Percentiles rank a stretch among this genome's conserved stretches.
These are phyloP conservation scores for Aspergillus phoenicis DNA, from an alignment of 2,329 filamentous ascomycete genomes.

Conservation along the genomic window DNA sequence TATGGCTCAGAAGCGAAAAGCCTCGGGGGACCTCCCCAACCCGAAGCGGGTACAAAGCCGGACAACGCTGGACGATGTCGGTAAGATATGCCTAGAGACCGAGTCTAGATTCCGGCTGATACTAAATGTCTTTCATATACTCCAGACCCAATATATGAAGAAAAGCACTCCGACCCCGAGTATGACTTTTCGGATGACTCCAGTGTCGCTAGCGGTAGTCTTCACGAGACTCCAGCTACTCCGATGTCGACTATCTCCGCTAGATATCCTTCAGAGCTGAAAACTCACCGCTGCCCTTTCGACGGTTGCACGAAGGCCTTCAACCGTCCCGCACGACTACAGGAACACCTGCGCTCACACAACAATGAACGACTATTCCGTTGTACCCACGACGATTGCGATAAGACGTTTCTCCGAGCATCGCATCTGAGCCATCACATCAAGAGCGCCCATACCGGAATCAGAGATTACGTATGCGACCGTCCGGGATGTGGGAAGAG, in stretches of 20 bases:
- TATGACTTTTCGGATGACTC: conserved; percentile 33
- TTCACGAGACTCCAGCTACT: conserved; percentile 53
- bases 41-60: conserved; percentile 38
- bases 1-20: conserved; percentile 44
- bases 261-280: conserved; percentile 66
- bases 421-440: conserved; percentile 86
- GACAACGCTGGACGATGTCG: conserved; percentile 29
- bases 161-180: conserved; percentile 38
- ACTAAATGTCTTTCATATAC: not conserved
- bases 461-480: conserved; percentile 71
- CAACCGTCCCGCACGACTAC: conserved; percentile 79
- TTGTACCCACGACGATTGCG: conserved; percentile 70
- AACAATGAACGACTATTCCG: conserved; percentile 79
- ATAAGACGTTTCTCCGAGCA: conserved; percentile 81
- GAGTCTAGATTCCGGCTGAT: not conserved
- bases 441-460: conserved; percentile 74
- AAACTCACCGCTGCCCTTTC: conserved; percentile 75
- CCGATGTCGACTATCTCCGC: conserved; percentile 54
- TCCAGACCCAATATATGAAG: conserved; percentile 37
- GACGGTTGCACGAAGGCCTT: conserved; percentile 78
- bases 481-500: conserved; percentile 73
- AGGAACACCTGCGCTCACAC: conserved; percentile 80
- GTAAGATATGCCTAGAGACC: conserved; percentile 26
- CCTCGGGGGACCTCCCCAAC: conserved; percentile 27
- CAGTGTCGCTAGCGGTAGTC: conserved; percentile 33